Base-by-base conservation (phyloP, 2,329 filamentous ascomycete species). In the Diaporthe sp. region DNA sequence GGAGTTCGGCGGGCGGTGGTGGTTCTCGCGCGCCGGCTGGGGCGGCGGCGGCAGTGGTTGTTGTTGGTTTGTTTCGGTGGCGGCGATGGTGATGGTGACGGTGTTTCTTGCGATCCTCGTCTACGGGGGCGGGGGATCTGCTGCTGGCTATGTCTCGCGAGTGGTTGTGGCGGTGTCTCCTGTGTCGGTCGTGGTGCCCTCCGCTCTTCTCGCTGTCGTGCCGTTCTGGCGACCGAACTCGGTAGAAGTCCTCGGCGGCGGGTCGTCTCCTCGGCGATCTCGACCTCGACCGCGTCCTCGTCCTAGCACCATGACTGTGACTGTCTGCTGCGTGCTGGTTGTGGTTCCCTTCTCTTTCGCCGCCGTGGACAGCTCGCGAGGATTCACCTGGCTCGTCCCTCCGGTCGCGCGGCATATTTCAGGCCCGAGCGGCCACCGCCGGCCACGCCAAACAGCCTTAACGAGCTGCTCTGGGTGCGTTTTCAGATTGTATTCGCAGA, bases 1-100 rank as follows among this genome's bases (percentile, higher is more conserved):
- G 95, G 13, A 97, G 86, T 76, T 81, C 81, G 68, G 22, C 42
- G 4, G 71, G 58, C n/a, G n/a, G n/a, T n/a, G n/a, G n/a, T 9
- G 51, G 10, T 13, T 58, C 66, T 58, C 50, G 37, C 3, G 35
- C 17, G 7, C 12, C 39, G 59, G 59, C 25, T 17, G 59, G 7
- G 37, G 37, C 37, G 47, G 47, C 47, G 8, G 47, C 2, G 3
- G 58, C 9, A 7, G 37, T 3, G 2, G 44, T 2, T 22, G 63
- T 30, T 7, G 27, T 6, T 19, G 47, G 63, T 35, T 68, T 68
- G 27, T 25, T 37, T 53, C 63, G 63, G 63, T 68, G 50, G 25
- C 30, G 51, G 13, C 70, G 22, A 19, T 32, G 51, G 13, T 59
- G 39, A 19, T 51, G 61, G 7, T 50, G 44, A 4, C 53, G 50